Conservation (phyloP, 1,284 basidiomycete species). For the Cystobasidium slooffiae region DNA sequence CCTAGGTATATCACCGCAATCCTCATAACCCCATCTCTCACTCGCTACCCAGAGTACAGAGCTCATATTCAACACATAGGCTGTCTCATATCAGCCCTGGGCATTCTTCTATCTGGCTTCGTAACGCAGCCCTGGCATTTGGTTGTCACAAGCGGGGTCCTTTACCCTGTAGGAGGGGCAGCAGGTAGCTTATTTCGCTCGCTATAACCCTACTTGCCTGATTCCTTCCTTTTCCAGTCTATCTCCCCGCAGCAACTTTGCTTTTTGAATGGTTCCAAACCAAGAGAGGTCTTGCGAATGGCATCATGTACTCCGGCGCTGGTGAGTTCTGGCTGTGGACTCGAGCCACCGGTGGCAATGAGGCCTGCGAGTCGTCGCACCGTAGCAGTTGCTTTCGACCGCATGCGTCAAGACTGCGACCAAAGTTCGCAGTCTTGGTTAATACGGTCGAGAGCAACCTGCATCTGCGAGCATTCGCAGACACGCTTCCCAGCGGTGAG, state of each 20-base stretch:
- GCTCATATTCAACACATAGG: conserved; percentile 50
- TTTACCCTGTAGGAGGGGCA: conserved; percentile 55
- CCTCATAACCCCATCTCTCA: conserved; percentile 52
- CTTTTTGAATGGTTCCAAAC: conserved; percentile 58
- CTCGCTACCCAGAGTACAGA: conserved; percentile 50
- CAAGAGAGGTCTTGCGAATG: conserved; percentile 55
- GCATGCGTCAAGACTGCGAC: no score
- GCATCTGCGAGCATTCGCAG: no score
- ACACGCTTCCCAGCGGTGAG: no score
- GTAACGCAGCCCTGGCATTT: conserved; percentile 55
- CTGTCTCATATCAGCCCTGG: conserved; percentile 49
- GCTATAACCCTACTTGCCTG: not conserved
- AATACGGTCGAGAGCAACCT: no score
- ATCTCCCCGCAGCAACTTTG: conserved; percentile 57
- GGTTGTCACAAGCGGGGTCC: conserved; percentile 55
- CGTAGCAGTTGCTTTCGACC: no score
- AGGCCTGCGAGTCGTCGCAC: no score
- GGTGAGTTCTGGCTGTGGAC: no score
- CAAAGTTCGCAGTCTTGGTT: no score
- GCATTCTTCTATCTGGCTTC: conserved; percentile 54
- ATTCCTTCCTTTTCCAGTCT: conserved; percentile 46
- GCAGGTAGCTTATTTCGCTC: not conserved
- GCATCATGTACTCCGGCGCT: conserved; percentile 51
- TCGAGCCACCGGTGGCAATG: no score
- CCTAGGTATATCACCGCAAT: conserved; percentile 44